These are phyloP conservation scores for Fusarium denticulatum DNA, from an alignment of 2,329 filamentous ascomycete species.

Conservation along the genomic window DNA sequence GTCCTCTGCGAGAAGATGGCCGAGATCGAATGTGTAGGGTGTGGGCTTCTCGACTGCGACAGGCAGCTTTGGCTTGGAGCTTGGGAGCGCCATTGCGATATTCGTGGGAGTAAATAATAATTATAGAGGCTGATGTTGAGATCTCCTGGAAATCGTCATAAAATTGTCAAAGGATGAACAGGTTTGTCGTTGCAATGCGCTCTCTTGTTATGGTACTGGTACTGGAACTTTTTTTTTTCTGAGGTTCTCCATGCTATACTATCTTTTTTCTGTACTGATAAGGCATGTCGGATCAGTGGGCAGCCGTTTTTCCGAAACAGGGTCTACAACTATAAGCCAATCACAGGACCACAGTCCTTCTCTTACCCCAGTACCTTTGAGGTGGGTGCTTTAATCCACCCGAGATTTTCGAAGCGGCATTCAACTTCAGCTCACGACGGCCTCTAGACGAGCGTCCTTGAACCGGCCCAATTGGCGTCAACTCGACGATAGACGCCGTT, in stretches of 20 bases:
- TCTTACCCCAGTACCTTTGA: slow-evolving; percentile 9
- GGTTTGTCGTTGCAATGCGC: slow-evolving; percentile 7
- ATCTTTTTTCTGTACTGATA: slow-evolving; percentile 42
- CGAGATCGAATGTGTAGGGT: slow-evolving; percentile 92
- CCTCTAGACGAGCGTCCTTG: slow-evolving; percentile 34
- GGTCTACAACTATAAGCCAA: slow-evolving; percentile 17
- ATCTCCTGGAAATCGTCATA: not conserved
- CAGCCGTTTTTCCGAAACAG: slow-evolving; percentile 38
- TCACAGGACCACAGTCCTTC: slow-evolving; percentile 7
- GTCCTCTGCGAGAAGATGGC: slow-evolving; percentile 86
- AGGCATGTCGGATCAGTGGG: slow-evolving; percentile 43
- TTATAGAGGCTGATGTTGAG: not conserved
- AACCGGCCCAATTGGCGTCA: slow-evolving; percentile 45
- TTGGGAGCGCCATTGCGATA: slow-evolving; percentile 49
- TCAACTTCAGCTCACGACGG: slow-evolving; percentile 41
- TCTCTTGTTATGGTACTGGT: slow-evolving; percentile 14
- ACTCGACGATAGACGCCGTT: slow-evolving; percentile 39
- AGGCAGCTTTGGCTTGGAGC: slow-evolving; percentile 61
- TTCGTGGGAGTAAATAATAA: not conserved
- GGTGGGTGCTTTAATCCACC: slow-evolving; percentile 40
- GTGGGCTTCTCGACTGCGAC: slow-evolving; percentile 82
- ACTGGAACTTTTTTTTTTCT: slow-evolving; percentile 43
- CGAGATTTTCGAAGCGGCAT: slow-evolving; percentile 45
- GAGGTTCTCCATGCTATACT: not conserved
- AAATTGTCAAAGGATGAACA: not conserved